Percentiles rank a stretch among this genome's conserved stretches.
phyloP scores from a whole-genome alignment of 179 eudicot species.

The Beta corolliflora region DNA sequence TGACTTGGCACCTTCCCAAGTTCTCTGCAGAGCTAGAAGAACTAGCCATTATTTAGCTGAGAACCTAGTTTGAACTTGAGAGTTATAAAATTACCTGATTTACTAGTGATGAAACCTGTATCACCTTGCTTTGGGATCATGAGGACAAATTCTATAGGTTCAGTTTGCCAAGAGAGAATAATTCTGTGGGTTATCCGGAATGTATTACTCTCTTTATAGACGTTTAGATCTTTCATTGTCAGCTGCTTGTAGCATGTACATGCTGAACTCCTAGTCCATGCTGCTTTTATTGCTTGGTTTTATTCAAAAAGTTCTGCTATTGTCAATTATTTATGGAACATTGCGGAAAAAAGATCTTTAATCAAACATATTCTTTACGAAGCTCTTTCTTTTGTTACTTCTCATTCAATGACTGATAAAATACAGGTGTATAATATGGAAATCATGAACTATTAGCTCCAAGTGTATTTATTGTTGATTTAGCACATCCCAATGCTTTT shows the following conservation, averaged over 20 bases:
- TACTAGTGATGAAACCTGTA: not conserved
- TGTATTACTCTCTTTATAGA: not conserved
- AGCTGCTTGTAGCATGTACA: too few species aligned
- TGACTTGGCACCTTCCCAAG: not conserved
- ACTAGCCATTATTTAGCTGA: not conserved
- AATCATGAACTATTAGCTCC: too few species aligned
- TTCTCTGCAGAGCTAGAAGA: not conserved
- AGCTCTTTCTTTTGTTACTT: not conserved
- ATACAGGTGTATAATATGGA: not conserved
- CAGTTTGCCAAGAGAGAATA: not conserved
- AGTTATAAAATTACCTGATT: not conserved
- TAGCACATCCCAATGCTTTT: not conserved
- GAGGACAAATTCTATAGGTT: not conserved
- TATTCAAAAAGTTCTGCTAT: not conserved
- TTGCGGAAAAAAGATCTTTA: not conserved
- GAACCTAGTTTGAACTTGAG: not conserved
- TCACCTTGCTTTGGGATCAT: not conserved
- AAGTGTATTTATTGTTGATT: too few species aligned
- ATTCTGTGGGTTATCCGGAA: not conserved
- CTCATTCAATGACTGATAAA: constrained; percentile 6
- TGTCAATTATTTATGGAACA: too few species aligned
- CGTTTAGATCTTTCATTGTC: not conserved
- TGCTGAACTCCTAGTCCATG: not conserved
- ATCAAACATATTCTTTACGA: not conserved
- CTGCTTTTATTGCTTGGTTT: not conserved